Conservation (phyloP, 345 rosid genomes). For the Pseudoturritis turrita region DNA sequence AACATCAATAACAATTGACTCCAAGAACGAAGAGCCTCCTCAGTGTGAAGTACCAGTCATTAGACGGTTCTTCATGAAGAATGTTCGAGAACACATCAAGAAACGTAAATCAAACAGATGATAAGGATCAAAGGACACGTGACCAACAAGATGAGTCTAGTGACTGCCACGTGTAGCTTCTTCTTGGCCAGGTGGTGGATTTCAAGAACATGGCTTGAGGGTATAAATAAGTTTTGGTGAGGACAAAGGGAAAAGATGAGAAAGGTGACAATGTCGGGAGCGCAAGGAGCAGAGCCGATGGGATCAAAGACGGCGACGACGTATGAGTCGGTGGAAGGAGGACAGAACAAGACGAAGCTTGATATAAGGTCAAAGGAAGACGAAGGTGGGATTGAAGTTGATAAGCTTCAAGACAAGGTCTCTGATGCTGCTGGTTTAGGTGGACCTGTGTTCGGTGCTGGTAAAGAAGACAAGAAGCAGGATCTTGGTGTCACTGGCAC, state of each 20-base stretch:
- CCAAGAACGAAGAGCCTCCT: neutral
- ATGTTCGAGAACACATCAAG: conserved; percentile 20
- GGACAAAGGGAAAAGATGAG: neutral
- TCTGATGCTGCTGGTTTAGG: conserved; percentile 52
- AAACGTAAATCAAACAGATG: conserved; percentile 14
- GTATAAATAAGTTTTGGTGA: neutral
- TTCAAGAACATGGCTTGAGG: neutral
- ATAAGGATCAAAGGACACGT: conserved; percentile 12
- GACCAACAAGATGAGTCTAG: neutral
- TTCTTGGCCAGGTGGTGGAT: neutral
- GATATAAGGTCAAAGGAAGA: conserved; percentile 43
- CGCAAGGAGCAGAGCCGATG: conserved; percentile 63
- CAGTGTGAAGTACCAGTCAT: conserved; percentile 19
- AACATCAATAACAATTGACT: conserved; percentile 15
- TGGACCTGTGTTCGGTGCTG: conserved; percentile 57
- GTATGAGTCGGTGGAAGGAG: conserved; percentile 45
- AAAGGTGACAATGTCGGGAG: conserved; percentile 43
- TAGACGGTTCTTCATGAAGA: conserved; percentile 15
- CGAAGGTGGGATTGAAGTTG: conserved; percentile 48
- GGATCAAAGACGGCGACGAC: conserved; percentile 50
- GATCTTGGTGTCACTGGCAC: conserved; percentile 61
- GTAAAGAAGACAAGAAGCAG: conserved; percentile 35
- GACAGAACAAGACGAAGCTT: conserved; percentile 45
- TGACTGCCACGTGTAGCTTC: conserved; percentile 10
- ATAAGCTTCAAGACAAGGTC: conserved; percentile 44